Evolutionary conservation across 2,329 filamentous ascomycete species (phyloP).

Genomic region (Cladosporium oxysporum): DNA sequence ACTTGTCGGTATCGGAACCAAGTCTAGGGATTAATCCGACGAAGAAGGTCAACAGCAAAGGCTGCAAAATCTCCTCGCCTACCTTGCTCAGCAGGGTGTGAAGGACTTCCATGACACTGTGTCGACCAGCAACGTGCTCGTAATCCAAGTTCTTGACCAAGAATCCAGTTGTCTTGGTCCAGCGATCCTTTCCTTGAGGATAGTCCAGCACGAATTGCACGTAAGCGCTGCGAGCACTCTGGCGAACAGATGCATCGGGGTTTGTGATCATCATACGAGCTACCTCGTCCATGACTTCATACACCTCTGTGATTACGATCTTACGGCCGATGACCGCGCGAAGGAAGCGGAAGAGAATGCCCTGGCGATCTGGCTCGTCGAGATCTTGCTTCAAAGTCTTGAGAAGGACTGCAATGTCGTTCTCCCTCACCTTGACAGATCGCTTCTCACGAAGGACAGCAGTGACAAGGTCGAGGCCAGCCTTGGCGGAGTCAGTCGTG

Average conservation of each 20-base stretch:
- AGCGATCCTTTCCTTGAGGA: slow-evolving; percentile 84
- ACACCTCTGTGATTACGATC: slow-evolving; percentile 82
- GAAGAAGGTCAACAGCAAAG: slow-evolving; percentile 79
- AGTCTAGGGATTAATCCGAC: slow-evolving; percentile 82
- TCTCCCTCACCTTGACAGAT: slow-evolving; percentile 74
- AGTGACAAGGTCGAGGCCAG: slow-evolving; percentile 83
- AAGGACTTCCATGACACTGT: slow-evolving; percentile 91
- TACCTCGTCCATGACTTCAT: slow-evolving; percentile 87
- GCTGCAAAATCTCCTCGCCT: slow-evolving; percentile 76
- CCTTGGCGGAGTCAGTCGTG: slow-evolving; percentile 80
- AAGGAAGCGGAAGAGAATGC: slow-evolving; percentile 92
- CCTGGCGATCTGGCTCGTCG: slow-evolving; percentile 87
- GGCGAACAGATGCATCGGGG: slow-evolving; percentile 82
- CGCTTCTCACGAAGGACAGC: slow-evolving; percentile 80
- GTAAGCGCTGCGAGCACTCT: slow-evolving; percentile 84
- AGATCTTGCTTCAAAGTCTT: slow-evolving; percentile 82
- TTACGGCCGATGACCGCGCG: slow-evolving; percentile 83
- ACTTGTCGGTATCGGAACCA: slow-evolving; percentile 82
- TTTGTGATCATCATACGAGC: slow-evolving; percentile 95
- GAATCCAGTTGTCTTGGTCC: slow-evolving; percentile 86
- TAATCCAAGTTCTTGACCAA: slow-evolving; percentile 90
- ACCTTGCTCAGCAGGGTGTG: slow-evolving; percentile 85
- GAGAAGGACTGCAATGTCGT: slow-evolving; percentile 78
- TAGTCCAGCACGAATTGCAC: slow-evolving; percentile 95
- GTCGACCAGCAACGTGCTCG: slow-evolving; percentile 79